phyloP scores from a whole-genome alignment of 805 yeast genomes.

The Saccharomycopsis sp. region DNA sequence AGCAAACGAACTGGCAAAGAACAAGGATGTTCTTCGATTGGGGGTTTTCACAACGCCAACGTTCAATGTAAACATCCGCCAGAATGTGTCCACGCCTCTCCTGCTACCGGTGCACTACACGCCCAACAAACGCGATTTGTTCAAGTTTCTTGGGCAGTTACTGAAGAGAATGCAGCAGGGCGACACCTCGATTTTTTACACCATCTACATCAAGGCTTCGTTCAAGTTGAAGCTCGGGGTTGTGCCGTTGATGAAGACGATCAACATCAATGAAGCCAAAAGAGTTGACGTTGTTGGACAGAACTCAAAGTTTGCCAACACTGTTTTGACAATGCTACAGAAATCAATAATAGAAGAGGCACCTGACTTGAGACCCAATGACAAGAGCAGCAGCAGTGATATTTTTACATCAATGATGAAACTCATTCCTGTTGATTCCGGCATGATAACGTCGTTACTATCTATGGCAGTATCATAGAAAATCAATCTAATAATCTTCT shows the following conservation, averaged over 20 bases:
- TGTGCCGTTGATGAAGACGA: slow-evolving; percentile 13
- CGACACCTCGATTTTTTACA: slow-evolving; percentile 6
- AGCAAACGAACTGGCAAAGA: background rate
- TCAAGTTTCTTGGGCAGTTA: slow-evolving; percentile 10
- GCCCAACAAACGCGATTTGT: slow-evolving; percentile 14
- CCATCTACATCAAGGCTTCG: slow-evolving; percentile 5
- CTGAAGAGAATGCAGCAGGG: slow-evolving; percentile 14
- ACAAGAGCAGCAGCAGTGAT: no score
- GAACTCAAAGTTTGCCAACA: no score
- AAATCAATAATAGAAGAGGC: no score
- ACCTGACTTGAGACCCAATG: no score
- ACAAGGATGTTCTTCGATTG: slow-evolving; percentile 4
- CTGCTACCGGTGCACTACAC: slow-evolving; percentile 6
- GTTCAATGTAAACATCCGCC: slow-evolving; percentile 9
- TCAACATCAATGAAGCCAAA: no score
- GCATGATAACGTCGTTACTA: no score
- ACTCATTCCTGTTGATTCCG: no score
- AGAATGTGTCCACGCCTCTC: slow-evolving; percentile 5
- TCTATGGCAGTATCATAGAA: no score
- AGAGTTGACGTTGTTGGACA: no score
- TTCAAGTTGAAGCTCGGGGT: slow-evolving; percentile 8
- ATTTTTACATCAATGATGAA: no score
- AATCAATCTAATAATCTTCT: no score
- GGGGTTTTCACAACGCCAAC: slow-evolving; percentile 13
- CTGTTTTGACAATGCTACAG: no score